These are phyloP conservation scores for Hemileia vastatrix DNA, from an alignment of 1,284 basidiomycete genomes.

Conservation along the genomic window DNA sequence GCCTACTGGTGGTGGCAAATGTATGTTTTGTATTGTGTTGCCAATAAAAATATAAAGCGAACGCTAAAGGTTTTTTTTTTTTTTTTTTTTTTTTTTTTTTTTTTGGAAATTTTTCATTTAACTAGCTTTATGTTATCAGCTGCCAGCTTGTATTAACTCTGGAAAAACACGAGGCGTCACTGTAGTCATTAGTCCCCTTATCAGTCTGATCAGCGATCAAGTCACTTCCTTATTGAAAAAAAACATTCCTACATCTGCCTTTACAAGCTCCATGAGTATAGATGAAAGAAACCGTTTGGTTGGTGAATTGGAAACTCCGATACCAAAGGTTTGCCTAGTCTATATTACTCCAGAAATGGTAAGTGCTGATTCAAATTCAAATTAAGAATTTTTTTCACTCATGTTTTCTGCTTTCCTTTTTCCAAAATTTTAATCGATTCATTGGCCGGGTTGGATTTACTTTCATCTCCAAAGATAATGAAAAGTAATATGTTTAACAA, in stretches of 20 bases:
- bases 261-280: conserved; percentile 55
- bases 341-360: conserved; percentile 88
- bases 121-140: conserved; percentile 53
- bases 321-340: conserved; percentile 53
- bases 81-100: too few species aligned
- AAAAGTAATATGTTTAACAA: conserved; percentile 55
- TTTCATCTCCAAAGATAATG: conserved; percentile 41
- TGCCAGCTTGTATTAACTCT: conserved; percentile 70
- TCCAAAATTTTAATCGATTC: not conserved
- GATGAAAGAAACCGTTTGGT: conserved; percentile 45
- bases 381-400: not conserved
- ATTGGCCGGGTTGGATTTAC: not conserved
- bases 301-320: conserved; percentile 48
- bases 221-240: conserved; percentile 60
- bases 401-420: not conserved
- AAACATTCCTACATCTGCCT: conserved; percentile 61
- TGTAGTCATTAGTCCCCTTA: conserved; percentile 78
- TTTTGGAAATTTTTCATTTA: too few species aligned
- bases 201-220: conserved; percentile 87
- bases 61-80: too few species aligned
- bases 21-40: conserved; percentile 10
- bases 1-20: conserved; percentile 92
- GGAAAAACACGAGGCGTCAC: conserved; percentile 71
- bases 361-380: not conserved
- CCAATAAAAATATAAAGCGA: too few species aligned